These are phyloP conservation scores for Guyanaporus albipodus DNA, from an alignment of 768 basidiomycete genomes.

Conservation along the genomic window DNA sequence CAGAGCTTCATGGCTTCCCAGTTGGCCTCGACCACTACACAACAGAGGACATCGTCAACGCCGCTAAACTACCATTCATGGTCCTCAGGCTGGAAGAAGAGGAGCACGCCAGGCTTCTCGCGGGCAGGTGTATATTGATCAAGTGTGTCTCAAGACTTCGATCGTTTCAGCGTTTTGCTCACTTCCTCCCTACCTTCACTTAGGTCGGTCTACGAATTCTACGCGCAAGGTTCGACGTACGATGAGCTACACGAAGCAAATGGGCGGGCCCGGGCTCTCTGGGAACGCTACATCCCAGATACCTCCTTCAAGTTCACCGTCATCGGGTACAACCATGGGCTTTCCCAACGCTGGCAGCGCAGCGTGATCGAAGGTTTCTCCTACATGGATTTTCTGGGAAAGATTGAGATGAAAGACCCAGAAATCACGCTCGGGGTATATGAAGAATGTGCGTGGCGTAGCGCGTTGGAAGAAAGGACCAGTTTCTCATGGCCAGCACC, in stretches of 20 bases:
- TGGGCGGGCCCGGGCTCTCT: constrained; percentile 40
- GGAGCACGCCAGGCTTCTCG: constrained; percentile 69
- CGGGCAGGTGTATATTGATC: constrained; percentile 74
- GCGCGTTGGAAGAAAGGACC: neutral
- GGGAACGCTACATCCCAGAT: constrained; percentile 56
- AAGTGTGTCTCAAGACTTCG: constrained; percentile 47
- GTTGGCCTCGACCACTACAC: constrained; percentile 43
- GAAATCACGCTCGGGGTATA: constrained; percentile 70
- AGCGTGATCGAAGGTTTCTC: constrained; percentile 73
- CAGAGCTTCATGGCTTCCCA: constrained; percentile 67
- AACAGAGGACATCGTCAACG: constrained; percentile 45
- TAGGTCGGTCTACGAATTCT: constrained; percentile 78
- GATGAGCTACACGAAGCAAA: constrained; percentile 62
- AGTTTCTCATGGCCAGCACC: neutral
- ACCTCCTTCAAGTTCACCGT: constrained; percentile 82
- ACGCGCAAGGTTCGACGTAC: constrained; percentile 67
- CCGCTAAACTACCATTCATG: constrained; percentile 63
- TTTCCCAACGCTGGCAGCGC: constrained; percentile 62
- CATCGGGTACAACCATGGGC: constrained; percentile 68
- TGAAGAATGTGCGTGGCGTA: constrained; percentile 73
- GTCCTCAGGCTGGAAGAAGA: constrained; percentile 64
- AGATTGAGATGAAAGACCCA: constrained; percentile 77
- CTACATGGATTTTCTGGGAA: constrained; percentile 81
- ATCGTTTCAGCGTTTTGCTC: neutral
- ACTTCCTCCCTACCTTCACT: neutral